Base-by-base conservation (phyloP, 2,329 filamentous ascomycete genomes). In the Dothideomycetes sp. region DNA sequence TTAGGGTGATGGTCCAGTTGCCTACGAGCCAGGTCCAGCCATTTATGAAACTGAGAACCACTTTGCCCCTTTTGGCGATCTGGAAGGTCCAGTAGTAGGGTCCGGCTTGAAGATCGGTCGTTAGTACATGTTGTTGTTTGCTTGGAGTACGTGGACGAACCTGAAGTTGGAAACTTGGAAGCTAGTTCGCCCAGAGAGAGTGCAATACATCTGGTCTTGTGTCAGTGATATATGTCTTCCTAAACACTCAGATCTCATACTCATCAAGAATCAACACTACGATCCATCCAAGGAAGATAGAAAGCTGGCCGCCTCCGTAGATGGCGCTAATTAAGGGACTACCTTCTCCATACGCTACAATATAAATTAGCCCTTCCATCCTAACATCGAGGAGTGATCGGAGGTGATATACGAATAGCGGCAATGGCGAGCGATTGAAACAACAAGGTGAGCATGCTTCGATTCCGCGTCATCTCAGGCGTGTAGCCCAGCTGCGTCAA, bases 11-110 rank as follows among this genome's bases (percentile, higher is more conserved):
- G 44, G 79, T 84, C 58, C 85, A 80, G 61, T 87, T 87, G 38
- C 84, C 83, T 34, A 85, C 77, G 14, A 85, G 72, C 55, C 83
- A 87, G 14, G 53, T 63, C 81, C 82, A 87, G 43, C 81, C 81
- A 46, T 77, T 83, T 30, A 83, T 75, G 72, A 79, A 86, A 31
- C 77, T 77, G 8, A 73, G 55, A 0, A 66, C 49, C 0, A 60
- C 65, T 41, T 70, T 66, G 37, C 58, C 60, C 41, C 51, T 55
- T 0, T 56, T 56, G 12, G 79, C 69, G 12, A 81, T 61, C 72
- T 84, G 82, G 52, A 82, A 85, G 3, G 79, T 77, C 64, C 84
- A 81, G 57, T 84, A 85, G 61, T 84, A 84, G 37, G 84, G 80
- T 51, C 81, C 81, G 50, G 80, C 81, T n/a, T n/a, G n/a, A n/a